These are phyloP conservation scores for Platanthera guangdongensis DNA, from an alignment of 106 monocot species.

Conservation along the genomic window DNA sequence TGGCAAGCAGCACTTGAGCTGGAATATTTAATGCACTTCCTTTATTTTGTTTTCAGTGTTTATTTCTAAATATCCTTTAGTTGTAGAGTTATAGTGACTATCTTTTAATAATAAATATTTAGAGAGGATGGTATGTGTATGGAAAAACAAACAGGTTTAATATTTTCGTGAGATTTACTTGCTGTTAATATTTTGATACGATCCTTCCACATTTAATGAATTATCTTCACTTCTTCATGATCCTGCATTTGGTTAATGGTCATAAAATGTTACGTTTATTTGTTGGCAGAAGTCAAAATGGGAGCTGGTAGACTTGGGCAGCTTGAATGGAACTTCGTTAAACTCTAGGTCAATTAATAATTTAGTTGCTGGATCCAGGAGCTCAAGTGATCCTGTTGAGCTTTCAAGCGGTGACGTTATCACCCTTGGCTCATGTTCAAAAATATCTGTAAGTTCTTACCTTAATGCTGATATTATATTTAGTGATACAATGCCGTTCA, in stretches of 20 bases:
- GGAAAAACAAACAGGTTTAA: not conserved
- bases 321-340: slow-evolving; percentile 86
- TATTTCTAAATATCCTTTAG: not conserved
- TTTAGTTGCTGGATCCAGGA: slow-evolving; percentile 46
- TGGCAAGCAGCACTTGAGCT: not conserved
- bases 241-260: not conserved
- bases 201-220: not conserved
- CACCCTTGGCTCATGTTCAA: slow-evolving; percentile 74
- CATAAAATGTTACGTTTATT: not conserved
- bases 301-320: slow-evolving; percentile 87
- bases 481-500: not conserved
- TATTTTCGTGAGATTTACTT: not conserved
- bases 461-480: too few species aligned
- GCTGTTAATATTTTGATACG: not conserved
- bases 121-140: not conserved
- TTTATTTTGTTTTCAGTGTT: not conserved
- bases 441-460: slow-evolving; percentile 52
- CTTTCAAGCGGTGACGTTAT: slow-evolving; percentile 75
- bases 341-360: slow-evolving; percentile 58
- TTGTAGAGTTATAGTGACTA: not conserved
- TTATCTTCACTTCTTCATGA: not conserved
- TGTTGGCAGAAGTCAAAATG: slow-evolving; percentile 60
- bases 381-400: slow-evolving; percentile 55
- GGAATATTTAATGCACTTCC: not conserved
- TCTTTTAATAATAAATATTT: not conserved